A percentile compares a stretch with the other conserved stretches of the same genome.
phyloP scores from a whole-genome alignment of 2,329 filamentous ascomycete species.

The Mariannaea sp. region DNA sequence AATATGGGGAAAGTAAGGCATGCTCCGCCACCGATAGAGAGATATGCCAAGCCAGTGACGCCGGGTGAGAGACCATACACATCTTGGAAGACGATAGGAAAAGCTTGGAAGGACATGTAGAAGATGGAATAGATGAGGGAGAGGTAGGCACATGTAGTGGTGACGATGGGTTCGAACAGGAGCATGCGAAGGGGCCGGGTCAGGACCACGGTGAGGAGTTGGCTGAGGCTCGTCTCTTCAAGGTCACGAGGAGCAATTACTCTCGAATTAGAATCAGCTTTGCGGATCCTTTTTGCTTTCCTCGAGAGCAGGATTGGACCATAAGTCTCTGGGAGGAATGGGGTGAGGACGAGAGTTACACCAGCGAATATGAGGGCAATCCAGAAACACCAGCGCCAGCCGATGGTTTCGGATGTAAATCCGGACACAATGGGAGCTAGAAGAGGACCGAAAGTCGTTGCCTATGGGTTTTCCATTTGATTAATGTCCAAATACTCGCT shows the following conservation, averaged over 20 bases:
- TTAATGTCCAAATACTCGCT: conserved; percentile 17
- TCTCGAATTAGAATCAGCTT: conserved; percentile 54
- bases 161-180: conserved; percentile 72
- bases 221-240: conserved; percentile 59
- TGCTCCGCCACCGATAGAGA: conserved; percentile 70
- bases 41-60: conserved; percentile 68
- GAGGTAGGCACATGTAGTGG: conserved; percentile 71
- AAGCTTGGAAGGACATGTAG: conserved; percentile 78
- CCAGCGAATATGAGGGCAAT: conserved; percentile 71
- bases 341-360: conserved; percentile 60
- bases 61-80: conserved; percentile 68
- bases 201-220: conserved; percentile 71
- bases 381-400: conserved; percentile 75
- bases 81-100: conserved; percentile 69
- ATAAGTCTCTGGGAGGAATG: conserved; percentile 70
- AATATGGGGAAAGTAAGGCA: conserved; percentile 64
- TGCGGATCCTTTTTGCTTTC: conserved; percentile 62
- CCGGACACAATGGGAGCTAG: conserved; percentile 68
- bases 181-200: conserved; percentile 76
- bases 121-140: conserved; percentile 70
- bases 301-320: conserved; percentile 61
- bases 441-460: conserved; percentile 69
- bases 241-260: conserved; percentile 67
- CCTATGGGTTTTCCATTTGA: conserved; percentile 39
- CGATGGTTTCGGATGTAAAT: conserved; percentile 60